phyloP scores from a whole-genome alignment of 306 rosid genomes.

The Cajanus cajan region DNA sequence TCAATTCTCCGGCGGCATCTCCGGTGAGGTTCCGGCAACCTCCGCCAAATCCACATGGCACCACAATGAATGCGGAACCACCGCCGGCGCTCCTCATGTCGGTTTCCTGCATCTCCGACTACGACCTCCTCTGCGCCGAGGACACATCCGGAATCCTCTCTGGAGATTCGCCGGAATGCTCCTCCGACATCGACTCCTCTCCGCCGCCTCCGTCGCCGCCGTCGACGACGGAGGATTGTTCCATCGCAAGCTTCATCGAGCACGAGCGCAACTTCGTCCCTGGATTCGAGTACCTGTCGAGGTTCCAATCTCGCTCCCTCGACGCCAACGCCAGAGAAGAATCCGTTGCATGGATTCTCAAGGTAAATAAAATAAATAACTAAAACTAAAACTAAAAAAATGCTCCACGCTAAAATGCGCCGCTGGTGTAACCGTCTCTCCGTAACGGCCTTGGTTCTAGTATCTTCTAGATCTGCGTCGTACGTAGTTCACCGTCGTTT shows the following conservation, averaged over 20 bases:
- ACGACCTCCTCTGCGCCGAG: constrained; percentile 71
- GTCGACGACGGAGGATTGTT: constrained; percentile 44
- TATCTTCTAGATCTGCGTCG: constrained; percentile 34
- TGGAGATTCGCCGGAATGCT: constrained; percentile 63
- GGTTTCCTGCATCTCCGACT: constrained; percentile 60
- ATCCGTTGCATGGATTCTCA: constrained; percentile 90
- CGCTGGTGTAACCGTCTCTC: background rate
- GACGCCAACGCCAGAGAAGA: constrained; percentile 68
- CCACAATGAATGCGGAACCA: constrained; percentile 58
- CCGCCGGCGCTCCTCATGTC: constrained; percentile 49
- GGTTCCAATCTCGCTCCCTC: constrained; percentile 58
- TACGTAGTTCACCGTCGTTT: constrained; percentile 2
- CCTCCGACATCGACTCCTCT: constrained; percentile 50
- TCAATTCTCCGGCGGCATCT: constrained; percentile 31
- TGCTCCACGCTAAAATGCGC: constrained; percentile 5
- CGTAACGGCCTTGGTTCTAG: background rate
- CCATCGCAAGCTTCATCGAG: constrained; percentile 66
- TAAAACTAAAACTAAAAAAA: background rate
- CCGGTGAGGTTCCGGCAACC: constrained; percentile 35
- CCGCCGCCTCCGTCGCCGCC: background rate
- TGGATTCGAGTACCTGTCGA: constrained; percentile 58
- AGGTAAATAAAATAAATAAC: constrained; percentile 36
- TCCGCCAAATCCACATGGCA: constrained; percentile 27
- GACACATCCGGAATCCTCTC: constrained; percentile 56
- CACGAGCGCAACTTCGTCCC: constrained; percentile 74